Evolutionary conservation across 805 yeast species (phyloP).

Genomic region (Ogataea zsoltii): DNA sequence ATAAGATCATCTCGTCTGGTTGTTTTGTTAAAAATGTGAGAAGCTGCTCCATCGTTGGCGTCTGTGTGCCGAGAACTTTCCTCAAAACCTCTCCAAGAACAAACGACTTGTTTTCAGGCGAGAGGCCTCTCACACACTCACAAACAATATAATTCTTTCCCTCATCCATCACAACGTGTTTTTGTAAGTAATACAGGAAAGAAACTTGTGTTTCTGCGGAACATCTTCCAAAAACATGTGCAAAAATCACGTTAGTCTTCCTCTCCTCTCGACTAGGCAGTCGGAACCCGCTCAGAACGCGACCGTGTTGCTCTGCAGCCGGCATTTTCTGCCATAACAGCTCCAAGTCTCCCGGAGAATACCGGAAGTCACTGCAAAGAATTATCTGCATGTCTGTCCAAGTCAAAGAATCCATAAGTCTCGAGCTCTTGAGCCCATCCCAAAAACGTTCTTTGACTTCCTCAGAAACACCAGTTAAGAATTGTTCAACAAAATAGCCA

Average conservation of each 20-base stretch:
- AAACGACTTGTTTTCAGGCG: neutral
- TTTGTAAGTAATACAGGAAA: neutral
- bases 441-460: neutral
- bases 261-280: neutral
- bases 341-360: neutral
- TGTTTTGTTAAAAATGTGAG: neutral
- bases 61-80: neutral
- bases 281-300: neutral
- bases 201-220: neutral
- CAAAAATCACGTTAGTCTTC: neutral
- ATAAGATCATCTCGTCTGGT: neutral
- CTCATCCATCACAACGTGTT: neutral
- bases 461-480: no score
- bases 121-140: neutral
- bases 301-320: neutral
- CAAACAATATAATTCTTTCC: no score
- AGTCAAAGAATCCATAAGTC: neutral
- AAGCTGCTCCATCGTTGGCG: conserved; percentile 1
- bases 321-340: neutral
- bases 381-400: neutral
- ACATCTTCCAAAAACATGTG: neutral
- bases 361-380: neutral
- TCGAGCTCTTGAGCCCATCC: neutral
- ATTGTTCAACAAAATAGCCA: no score
- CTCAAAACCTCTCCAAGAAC: conserved; percentile 1